Evolutionary conservation across 805 yeast species (phyloP), one percentile per base, ranked within the genome.

Genomic region (Tanozyma kutaoensis): DNA sequence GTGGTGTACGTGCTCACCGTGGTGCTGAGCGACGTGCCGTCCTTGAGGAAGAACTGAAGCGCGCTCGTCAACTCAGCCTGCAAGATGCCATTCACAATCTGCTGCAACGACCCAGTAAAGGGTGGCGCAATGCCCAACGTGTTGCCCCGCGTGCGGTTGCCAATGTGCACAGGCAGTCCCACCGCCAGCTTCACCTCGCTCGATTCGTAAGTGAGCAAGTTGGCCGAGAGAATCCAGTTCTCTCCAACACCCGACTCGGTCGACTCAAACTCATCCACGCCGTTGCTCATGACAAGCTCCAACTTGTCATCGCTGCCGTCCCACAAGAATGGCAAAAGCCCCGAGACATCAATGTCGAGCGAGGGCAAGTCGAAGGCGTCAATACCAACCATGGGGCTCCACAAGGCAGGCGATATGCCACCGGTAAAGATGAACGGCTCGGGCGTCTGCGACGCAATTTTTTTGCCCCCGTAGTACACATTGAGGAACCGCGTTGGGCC

Each of bases 341-440:
- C 71, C 8, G 88, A 68, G 25, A 84, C 40, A 36, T 84, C 93
- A 24, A 84, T 45, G 30, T 72, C 75, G 36, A 76, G 58, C n/a
- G 76, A 64, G 12, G 71, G 72, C 17, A 82, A 55, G 45, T 84
- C 93, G 50, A 73, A 80, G 1, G 93, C 76, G 32, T 72, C 66
- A 12, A 67, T 62, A 3, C 81, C 74, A 5, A 82, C 93, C 34
- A 79, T 69, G 3, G 93, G 82, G 26, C 66, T 62, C 95, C 95
- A 84, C 25, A 82, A 52, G 4, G 76, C 62, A 1, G 95, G 93
- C 2, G 85, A 68, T 19, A 74, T 52, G 2, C 93, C 94, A 5
- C 94, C 94, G 1, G 93, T 72, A 52, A 63, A 84, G 11, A 84
- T 65, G 6, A 74, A 69, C 2, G 88, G 86, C 37, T 68, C 71